Percentiles rank a stretch among this genome's conserved stretches.
Evolutionary conservation across 1,284 basidiomycete species (phyloP).

Genomic region (Malassezia globosa): DNA sequence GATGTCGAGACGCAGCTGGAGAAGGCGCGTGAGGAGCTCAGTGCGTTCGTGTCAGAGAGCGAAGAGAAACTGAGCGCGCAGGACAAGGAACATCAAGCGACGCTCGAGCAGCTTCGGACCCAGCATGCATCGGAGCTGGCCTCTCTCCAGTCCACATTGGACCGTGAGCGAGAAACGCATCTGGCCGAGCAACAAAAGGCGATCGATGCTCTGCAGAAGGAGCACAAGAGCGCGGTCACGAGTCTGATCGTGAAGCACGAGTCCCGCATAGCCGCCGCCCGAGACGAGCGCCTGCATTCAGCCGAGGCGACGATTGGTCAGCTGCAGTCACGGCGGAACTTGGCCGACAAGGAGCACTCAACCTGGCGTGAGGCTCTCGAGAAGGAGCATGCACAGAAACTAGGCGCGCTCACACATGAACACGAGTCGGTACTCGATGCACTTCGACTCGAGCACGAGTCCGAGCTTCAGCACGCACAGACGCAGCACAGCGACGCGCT

Average conservation of each 20-base stretch:
- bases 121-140: slow-evolving; percentile 3
- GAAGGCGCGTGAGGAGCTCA: no score
- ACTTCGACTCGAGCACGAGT: slow-evolving; percentile 1
- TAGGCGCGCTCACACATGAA: background rate
- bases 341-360: slow-evolving; percentile 7
- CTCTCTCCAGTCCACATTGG: background rate
- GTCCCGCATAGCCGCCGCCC: slow-evolving; percentile 14
- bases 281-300: background rate
- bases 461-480: background rate
- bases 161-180: background rate
- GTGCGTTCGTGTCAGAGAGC: no score
- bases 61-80: background rate
- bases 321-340: slow-evolving; percentile 4
- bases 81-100: background rate
- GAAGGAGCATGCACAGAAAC: background rate
- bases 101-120: slow-evolving; percentile 9
- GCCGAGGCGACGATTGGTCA: background rate
- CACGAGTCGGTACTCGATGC: background rate
- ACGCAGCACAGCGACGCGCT: background rate
- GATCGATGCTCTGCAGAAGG: slow-evolving; percentile 15
- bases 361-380: background rate
- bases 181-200: slow-evolving; percentile 19
- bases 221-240: slow-evolving; percentile 16
- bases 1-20: background rate
- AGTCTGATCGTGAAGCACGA: slow-evolving; percentile 20